These are phyloP conservation scores for Magnusiomyces starmeri DNA, from an alignment of 1,139 yeast species.

Conservation along the genomic window DNA sequence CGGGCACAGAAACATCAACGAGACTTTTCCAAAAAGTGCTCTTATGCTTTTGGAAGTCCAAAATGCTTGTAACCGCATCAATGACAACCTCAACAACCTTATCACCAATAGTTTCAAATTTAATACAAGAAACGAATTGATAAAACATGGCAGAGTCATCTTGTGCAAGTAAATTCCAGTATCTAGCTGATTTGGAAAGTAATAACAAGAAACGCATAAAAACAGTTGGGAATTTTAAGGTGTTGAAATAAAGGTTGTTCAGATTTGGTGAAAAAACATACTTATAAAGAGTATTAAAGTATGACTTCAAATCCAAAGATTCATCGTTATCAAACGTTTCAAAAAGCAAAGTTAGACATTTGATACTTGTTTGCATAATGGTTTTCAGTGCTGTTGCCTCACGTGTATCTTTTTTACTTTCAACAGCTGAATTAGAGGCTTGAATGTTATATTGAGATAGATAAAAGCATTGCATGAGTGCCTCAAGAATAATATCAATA, in stretches of 20 bases:
- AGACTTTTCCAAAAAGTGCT: conserved; percentile 13
- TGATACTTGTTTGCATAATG: conserved; percentile 30
- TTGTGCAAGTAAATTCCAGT: conserved; percentile 36
- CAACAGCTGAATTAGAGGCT: conserved; percentile 12
- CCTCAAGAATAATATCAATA: conserved; percentile 48
- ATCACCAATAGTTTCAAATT: conserved; percentile 55
- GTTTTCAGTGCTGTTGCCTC: conserved; percentile 6
- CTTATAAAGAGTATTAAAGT: conserved; percentile 46
- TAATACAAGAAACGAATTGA: conserved; percentile 51
- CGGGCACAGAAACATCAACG: conserved; percentile 29
- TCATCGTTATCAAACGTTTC: conserved; percentile 10
- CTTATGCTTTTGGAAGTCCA: conserved; percentile 30
- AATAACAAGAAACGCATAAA: conserved; percentile 51
- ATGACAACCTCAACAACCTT: conserved; percentile 53
- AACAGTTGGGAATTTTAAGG: conserved; percentile 77
- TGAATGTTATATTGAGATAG: conserved; percentile 43
- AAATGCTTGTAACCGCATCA: conserved; percentile 47
- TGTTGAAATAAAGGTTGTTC: conserved; percentile 60
- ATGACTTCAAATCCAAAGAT: conserved; percentile 20
- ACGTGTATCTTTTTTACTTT: neutral
- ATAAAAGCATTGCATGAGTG: conserved; percentile 52
- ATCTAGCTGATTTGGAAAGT: neutral
- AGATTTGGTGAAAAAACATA: conserved; percentile 61
- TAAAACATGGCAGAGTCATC: conserved; percentile 47
- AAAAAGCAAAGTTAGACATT: conserved; percentile 29